Conservation (phyloP, 805 yeast species). For the Tetrapisispora taiwanensis region DNA sequence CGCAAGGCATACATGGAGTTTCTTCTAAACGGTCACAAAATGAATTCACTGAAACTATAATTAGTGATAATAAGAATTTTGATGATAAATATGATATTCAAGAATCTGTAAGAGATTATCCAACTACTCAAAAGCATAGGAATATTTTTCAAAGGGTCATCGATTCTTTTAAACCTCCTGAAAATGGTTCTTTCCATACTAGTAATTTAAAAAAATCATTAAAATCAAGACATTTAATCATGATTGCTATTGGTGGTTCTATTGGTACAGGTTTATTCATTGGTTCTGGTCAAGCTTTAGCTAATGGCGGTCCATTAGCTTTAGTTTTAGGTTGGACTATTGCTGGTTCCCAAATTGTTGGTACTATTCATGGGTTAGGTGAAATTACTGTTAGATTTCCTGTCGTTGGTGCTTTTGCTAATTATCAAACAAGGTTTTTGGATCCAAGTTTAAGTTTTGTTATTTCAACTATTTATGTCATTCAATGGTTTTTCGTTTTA, state of each 20-base stretch:
- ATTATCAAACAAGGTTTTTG: conserved; percentile 37
- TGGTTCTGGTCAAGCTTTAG: conserved; percentile 33
- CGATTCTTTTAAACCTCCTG: conserved; percentile 13
- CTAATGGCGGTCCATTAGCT: conserved; percentile 43
- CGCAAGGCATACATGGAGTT: not conserved
- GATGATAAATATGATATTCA: conserved; percentile 1
- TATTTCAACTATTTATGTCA: conserved; percentile 44
- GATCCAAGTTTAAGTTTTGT: conserved; percentile 48
- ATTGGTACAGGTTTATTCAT: conserved; percentile 27
- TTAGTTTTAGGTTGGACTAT: conserved; percentile 39
- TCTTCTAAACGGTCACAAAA: not conserved
- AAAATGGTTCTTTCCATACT: conserved; percentile 13
- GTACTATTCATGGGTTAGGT: conserved; percentile 43
- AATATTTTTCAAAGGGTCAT: conserved; percentile 7
- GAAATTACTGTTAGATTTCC: conserved; percentile 43
- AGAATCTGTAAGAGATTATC: not conserved
- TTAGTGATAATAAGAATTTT: conserved; percentile 4
- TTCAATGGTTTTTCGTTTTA: conserved; percentile 39
- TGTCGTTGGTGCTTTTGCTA: conserved; percentile 40
- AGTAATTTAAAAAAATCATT: conserved; percentile 26
- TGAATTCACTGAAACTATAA: conserved; percentile 2
- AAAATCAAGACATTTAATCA: conserved; percentile 20
- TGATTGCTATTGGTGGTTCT: conserved; percentile 28
- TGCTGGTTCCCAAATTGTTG: conserved; percentile 44
- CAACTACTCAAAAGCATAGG: not conserved